Evolutionary conservation across 768 basidiomycete species (phyloP), one percentile per base, ranked within the genome.

Genomic region (Tubosaeta sp.): DNA sequence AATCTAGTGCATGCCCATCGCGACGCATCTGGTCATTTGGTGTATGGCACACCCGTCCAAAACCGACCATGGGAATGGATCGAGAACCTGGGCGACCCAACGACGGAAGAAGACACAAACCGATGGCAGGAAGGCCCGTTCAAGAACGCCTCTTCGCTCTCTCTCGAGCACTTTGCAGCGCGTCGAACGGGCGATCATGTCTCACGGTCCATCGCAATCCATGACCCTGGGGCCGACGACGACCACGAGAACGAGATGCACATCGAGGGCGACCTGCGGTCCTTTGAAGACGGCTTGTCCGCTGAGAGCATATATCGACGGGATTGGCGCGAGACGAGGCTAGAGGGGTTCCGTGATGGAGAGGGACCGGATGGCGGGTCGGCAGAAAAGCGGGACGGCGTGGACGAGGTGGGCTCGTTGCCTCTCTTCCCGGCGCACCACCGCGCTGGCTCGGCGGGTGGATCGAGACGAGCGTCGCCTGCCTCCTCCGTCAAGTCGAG

Each of bases 11-110:
- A 78, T 43, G 78, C 81, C 4, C 76, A 83, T 53, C 76, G 76
- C 26, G 86, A 89, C 56, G 46, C 70, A 2, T 70, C 70, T 12
- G 86, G 85, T 0, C 73, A 76, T 16, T 53, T 81, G 5, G 62
- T 81, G 3, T 71, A 74, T 53, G 76, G 78, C 17, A 62, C 70
- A 5, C 75, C 79, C 2, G 85, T 91, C 16, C 73, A 80, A 51
- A 88, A 90, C 67, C 79, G 83, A 31, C 87, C 90, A 4, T 92
- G 89, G 89, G 89, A 92, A 65, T 91, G 89, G 88, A 81, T 84
- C 7, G 89, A 92, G 66, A 81, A 85, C 62, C 61, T 91, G 4
- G 88, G 88, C 9, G 60, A 71, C 11, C 57, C 72, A 4, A 77
- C 41, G 0, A 31, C 79, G 26, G 64, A 74, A 10, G 77, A 73